These are phyloP conservation scores for Trematosphaeria pertusa DNA, from an alignment of 2,329 filamentous ascomycete species.

Conservation along the genomic window DNA sequence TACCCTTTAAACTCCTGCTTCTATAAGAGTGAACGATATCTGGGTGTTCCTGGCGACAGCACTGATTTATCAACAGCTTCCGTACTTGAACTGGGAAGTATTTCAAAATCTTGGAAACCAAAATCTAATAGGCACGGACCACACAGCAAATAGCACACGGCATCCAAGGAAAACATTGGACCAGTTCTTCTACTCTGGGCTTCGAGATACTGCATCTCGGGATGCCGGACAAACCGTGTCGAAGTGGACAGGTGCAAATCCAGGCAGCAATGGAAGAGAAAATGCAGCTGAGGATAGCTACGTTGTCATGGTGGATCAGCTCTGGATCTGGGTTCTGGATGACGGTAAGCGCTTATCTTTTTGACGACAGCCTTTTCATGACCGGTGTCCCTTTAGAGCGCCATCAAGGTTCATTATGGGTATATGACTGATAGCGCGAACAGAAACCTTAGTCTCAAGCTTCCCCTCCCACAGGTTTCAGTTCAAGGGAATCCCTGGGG, in stretches of 20 bases:
- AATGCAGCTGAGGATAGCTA: background rate
- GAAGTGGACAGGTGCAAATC: conserved; percentile 4
- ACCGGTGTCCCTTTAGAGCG: too few species aligned
- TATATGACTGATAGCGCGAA: too few species aligned
- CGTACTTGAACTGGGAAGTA: conserved; percentile 6
- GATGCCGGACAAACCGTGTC: conserved; percentile 5
- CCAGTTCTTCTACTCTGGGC: conserved; percentile 4
- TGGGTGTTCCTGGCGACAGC: too few species aligned
- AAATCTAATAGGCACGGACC: background rate
- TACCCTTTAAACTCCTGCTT: too few species aligned
- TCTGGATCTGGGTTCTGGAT: conserved; percentile 7
- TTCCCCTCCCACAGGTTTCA: too few species aligned
- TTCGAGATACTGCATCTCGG: background rate
- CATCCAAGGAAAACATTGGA: conserved; percentile 7
- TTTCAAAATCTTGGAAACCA: background rate
- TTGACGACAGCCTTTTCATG: too few species aligned
- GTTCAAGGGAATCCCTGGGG: too few species aligned
- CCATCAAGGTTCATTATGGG: too few species aligned
- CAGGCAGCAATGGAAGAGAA: background rate
- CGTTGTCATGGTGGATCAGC: conserved; percentile 5
- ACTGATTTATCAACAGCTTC: too few species aligned
- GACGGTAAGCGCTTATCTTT: too few species aligned
- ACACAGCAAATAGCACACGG: background rate
- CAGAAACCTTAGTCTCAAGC: too few species aligned
- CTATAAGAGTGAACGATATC: too few species aligned